These are phyloP conservation scores for Xylaria flabelliformis DNA, from an alignment of 495 filamentous ascomycete genomes.

Conservation along the genomic window DNA sequence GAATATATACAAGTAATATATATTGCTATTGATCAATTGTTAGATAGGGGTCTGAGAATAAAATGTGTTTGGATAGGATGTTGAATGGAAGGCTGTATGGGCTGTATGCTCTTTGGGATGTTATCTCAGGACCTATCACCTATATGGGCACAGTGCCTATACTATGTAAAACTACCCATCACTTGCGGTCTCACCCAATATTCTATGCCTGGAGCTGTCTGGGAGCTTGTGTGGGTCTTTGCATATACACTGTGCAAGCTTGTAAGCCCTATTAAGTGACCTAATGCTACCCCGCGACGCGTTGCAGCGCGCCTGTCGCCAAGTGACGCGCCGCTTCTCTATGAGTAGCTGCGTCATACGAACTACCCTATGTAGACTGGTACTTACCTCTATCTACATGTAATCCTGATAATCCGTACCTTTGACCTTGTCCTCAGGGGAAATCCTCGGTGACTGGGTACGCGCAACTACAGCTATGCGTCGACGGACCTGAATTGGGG, in stretches of 20 bases:
- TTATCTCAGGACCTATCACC: background rate
- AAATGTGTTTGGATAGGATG: background rate
- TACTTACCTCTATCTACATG: too few relatives aligned
- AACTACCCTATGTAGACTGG: background rate
- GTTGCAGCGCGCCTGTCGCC: background rate
- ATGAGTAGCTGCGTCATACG: background rate
- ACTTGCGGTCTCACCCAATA: background rate
- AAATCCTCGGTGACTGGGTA: too few relatives aligned
- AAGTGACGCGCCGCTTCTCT: background rate
- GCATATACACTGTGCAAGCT: background rate
- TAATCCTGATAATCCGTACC: background rate
- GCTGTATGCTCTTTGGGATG: background rate
- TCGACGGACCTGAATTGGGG: background rate
- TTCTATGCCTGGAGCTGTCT: background rate
- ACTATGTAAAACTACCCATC: background rate
- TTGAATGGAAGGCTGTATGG: background rate
- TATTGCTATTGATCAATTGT: background rate
- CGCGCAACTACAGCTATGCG: too few relatives aligned
- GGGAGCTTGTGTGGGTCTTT: background rate
- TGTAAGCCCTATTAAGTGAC: background rate
- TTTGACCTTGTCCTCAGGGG: background rate
- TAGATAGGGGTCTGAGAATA: background rate
- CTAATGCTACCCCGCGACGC: slow-evolving; percentile 13
- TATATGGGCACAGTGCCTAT: background rate
- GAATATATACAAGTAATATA: background rate